Conservation (phyloP, 768 basidiomycete species). For the Phlebiopsis gigantea region DNA sequence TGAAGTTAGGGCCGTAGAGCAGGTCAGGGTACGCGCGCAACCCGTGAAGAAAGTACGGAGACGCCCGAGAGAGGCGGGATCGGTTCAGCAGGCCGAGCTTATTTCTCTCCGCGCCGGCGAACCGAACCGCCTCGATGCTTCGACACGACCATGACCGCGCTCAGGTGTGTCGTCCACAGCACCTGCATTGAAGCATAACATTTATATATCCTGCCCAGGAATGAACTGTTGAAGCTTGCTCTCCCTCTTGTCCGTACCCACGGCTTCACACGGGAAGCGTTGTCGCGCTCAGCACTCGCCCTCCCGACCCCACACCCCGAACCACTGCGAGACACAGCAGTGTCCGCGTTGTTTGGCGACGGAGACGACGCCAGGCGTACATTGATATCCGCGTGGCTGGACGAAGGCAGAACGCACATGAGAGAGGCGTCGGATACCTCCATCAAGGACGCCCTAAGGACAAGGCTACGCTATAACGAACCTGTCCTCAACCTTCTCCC, state of each 20-base stretch:
- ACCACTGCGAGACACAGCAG: constrained; percentile 65
- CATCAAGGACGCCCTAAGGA: constrained; percentile 47
- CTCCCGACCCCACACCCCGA: constrained; percentile 46
- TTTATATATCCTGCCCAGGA: constrained; percentile 7
- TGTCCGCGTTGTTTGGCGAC: constrained; percentile 67
- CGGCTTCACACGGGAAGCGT: constrained; percentile 70
- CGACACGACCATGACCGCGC: constrained; percentile 6
- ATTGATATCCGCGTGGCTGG: constrained; percentile 70
- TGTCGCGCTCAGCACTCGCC: constrained; percentile 57
- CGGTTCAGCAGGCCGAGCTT: not conserved
- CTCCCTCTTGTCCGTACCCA: constrained; percentile 58
- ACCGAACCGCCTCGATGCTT: not conserved
- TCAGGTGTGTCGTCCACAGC: constrained; percentile 4
- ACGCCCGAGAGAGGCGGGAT: not conserved
- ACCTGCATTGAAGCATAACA: not conserved
- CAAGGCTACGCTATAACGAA: constrained; percentile 61
- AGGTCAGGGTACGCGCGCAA: not conserved
- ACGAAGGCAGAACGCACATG: constrained; percentile 57
- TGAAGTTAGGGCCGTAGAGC: not conserved
- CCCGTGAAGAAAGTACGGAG: constrained; percentile 1
- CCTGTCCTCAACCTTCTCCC: constrained; percentile 60
- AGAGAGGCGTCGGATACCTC: constrained; percentile 18
- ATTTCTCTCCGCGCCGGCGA: constrained; percentile 2
- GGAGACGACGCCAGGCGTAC: constrained; percentile 62
- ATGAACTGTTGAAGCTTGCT: constrained; percentile 51